These are phyloP conservation scores for Phaffomyces antillensis DNA, from an alignment of 805 yeast genomes.

Conservation along the genomic window DNA sequence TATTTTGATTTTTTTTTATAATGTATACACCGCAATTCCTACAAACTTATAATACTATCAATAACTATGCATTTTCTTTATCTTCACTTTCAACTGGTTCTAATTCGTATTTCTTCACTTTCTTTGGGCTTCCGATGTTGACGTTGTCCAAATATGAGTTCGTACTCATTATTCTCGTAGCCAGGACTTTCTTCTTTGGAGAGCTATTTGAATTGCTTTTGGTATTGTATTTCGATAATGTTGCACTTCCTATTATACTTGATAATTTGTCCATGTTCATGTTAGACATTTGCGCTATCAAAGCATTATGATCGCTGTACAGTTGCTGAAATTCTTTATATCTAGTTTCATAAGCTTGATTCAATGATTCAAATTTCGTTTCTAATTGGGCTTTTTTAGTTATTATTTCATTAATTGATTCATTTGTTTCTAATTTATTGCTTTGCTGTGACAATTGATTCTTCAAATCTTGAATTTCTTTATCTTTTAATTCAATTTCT, in stretches of 20 bases:
- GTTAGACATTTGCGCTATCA: slow-evolving; percentile 20
- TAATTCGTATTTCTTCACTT: slow-evolving; percentile 6
- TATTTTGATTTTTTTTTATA: not conserved
- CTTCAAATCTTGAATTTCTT: slow-evolving; percentile 13
- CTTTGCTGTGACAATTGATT: slow-evolving; percentile 6
- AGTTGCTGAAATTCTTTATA: slow-evolving; percentile 23
- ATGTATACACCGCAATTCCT: not conserved
- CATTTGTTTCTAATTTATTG: not conserved
- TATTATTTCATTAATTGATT: slow-evolving; percentile 12
- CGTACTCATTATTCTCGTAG: slow-evolving; percentile 20
- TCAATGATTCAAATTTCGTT: slow-evolving; percentile 17
- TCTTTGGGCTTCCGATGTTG: slow-evolving; percentile 7
- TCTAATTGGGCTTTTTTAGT: slow-evolving; percentile 15
- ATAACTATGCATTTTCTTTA: not conserved
- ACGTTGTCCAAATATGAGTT: slow-evolving; percentile 20
- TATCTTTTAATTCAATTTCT: slow-evolving; percentile 12
- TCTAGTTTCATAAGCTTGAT: slow-evolving; percentile 19
- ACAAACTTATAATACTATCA: not conserved
- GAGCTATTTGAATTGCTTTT: slow-evolving; percentile 1
- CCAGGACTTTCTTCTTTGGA: not conserved
- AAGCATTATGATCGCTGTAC: slow-evolving; percentile 21
- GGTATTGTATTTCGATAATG: slow-evolving; percentile 8
- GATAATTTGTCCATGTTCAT: slow-evolving; percentile 24
- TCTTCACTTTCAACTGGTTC: slow-evolving; percentile 3
- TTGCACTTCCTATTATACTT: slow-evolving; percentile 17